Evolutionary conservation across 2,329 filamentous ascomycete genomes (phyloP).

Genomic region (Aspergillus sp.): DNA sequence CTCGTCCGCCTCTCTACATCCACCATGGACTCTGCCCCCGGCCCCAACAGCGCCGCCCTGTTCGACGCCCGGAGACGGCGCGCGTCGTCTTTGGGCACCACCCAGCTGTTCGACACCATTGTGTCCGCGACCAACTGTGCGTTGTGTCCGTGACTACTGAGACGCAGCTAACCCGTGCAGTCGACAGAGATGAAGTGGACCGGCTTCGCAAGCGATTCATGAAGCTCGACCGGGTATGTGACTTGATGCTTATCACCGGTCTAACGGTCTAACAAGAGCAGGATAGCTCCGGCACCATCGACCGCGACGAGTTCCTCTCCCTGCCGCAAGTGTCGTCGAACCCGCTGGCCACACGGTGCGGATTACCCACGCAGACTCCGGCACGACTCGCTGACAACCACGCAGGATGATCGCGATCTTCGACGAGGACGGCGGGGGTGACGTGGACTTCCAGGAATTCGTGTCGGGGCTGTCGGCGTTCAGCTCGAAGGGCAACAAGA

Average conservation of each 20-base stretch:
- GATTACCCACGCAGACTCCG: conserved; percentile 1
- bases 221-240: conserved; percentile 93
- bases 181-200: conserved; percentile 95
- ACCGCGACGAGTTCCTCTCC: conserved; percentile 95
- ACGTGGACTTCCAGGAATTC: conserved; percentile 98
- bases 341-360: conserved; percentile 83
- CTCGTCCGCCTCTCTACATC: conserved; percentile 3
- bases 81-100: conserved; percentile 41
- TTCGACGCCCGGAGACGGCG: conserved; percentile 36
- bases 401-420: conserved; percentile 96
- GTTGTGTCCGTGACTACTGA: conserved; percentile 22
- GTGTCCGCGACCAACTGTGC: conserved; percentile 93
- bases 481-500: conserved; percentile 96
- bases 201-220: conserved; percentile 94
- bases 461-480: conserved; percentile 92
- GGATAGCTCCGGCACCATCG: conserved; percentile 97
- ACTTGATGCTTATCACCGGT: too few species aligned
- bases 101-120: conserved; percentile 81
- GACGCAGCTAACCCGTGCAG: conserved; percentile 38
- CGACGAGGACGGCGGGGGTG: conserved; percentile 93
- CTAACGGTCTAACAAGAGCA: conserved; percentile 32
- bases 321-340: conserved; percentile 97
- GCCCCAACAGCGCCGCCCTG: conserved; percentile 37
- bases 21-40: conserved; percentile 23
- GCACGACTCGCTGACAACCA: neutral